Evolutionary conservation across 1,284 basidiomycete genomes (phyloP).

Genomic region (Cryptococcus sp.): DNA sequence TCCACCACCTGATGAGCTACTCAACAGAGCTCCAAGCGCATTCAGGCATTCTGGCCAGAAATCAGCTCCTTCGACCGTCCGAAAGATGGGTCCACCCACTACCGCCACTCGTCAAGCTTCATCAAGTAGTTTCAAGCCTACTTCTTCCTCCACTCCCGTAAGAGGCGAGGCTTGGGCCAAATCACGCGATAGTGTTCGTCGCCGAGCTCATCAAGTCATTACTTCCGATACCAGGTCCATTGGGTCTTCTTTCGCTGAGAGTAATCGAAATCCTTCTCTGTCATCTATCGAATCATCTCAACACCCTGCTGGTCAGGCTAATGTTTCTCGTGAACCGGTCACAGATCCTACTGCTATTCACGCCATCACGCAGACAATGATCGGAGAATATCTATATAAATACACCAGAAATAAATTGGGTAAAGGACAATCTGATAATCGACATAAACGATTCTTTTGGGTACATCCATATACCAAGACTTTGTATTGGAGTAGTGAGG

Average conservation of each 20-base stretch:
- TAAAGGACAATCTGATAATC: conserved; percentile 81
- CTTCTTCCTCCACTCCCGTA: conserved; percentile 14
- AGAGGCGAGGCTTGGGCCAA: conserved; percentile 48
- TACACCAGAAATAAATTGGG: conserved; percentile 90
- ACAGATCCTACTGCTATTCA: conserved; percentile 88
- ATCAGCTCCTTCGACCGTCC: conserved; percentile 45
- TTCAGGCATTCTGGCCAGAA: conserved; percentile 39
- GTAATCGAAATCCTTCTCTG: conserved; percentile 26
- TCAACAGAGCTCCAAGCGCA: conserved; percentile 58
- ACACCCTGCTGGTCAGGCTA: conserved; percentile 1
- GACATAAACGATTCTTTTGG: conserved; percentile 98
- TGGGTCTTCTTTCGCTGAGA: conserved; percentile 27
- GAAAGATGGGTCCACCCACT: conserved; percentile 60
- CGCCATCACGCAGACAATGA: conserved; percentile 99
- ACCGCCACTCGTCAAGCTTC: conserved; percentile 63
- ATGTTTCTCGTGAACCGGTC: conserved; percentile 17
- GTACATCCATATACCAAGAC: conserved; percentile 98
- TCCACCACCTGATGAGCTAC: conserved; percentile 79
- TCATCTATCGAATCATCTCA: conserved; percentile 21
- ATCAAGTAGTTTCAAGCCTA: conserved; percentile 64
- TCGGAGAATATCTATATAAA: conserved; percentile 97
- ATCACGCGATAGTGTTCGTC: conserved; percentile 38
- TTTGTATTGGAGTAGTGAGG: conserved; percentile 92
- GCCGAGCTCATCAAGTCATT: conserved; percentile 27
- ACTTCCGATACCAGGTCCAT: conserved; percentile 22